phyloP scores from a whole-genome alignment of 1,284 basidiomycete genomes.

The Pisolithus thermaeus region DNA sequence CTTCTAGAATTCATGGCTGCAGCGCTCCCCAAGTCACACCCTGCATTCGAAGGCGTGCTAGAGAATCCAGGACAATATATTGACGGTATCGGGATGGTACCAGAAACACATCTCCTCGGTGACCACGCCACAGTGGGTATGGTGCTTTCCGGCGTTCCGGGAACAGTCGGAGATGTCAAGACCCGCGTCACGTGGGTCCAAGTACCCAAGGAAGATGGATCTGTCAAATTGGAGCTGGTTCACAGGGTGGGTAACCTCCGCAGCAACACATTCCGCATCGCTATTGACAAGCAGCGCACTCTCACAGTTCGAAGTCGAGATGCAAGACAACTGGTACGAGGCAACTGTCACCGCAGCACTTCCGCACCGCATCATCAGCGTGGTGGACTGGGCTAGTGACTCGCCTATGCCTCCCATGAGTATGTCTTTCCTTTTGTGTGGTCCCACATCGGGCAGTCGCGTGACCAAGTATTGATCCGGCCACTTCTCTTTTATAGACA shows the following conservation, averaged over 20 bases:
- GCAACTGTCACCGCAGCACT: conserved; percentile 56
- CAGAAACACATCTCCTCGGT: conserved; percentile 46
- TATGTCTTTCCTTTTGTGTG: not conserved
- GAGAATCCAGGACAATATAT: conserved; percentile 46
- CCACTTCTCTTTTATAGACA: not conserved
- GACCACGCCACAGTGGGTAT: conserved; percentile 35
- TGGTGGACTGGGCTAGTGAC: conserved; percentile 81
- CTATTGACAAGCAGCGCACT: not conserved
- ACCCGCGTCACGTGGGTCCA: conserved; percentile 67
- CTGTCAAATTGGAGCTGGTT: conserved; percentile 54
- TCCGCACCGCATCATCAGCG: conserved; percentile 70
- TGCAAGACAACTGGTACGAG: conserved; percentile 85
- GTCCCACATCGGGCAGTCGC: not conserved
- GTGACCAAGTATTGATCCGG: not conserved
- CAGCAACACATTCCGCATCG: not conserved
- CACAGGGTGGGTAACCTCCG: conserved; percentile 17
- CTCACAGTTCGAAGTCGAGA: conserved; percentile 72
- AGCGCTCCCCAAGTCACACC: conserved; percentile 51
- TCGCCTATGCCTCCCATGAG: conserved; percentile 35
- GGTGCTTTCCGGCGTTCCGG: conserved; percentile 49
- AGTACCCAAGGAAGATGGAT: conserved; percentile 52
- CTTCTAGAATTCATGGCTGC: conserved; percentile 73
- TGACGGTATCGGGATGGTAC: conserved; percentile 44
- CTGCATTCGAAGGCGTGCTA: conserved; percentile 45
- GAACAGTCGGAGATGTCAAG: conserved; percentile 69